Percentiles rank a stretch among this genome's conserved stretches.
These are phyloP conservation scores for Pseudogymnoascus sp. DNA, from an alignment of 2,329 filamentous ascomycete genomes.

Conservation along the genomic window DNA sequence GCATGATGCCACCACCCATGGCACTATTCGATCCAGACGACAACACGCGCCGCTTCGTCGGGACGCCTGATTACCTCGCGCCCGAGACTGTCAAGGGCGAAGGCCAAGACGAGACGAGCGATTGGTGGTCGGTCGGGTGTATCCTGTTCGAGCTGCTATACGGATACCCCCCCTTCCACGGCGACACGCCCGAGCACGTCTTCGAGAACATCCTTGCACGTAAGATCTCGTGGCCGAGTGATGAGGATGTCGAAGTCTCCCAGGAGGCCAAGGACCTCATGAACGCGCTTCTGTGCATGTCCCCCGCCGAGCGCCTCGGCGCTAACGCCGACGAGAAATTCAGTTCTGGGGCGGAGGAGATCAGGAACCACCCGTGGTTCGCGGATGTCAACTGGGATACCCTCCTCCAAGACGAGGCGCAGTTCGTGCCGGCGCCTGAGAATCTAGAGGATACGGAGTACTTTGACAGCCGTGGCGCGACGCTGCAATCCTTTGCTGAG, in stretches of 20 bases:
- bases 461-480: conserved; percentile 86
- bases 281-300: conserved; percentile 79
- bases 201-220: conserved; percentile 93
- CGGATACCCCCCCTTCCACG: conserved; percentile 90
- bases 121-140: conserved; percentile 99
- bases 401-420: conserved; percentile 86
- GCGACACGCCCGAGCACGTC: conserved; percentile 78
- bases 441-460: conserved; percentile 98
- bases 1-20: conserved; percentile 84
- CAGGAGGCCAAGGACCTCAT: conserved; percentile 89
- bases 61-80: conserved; percentile 92
- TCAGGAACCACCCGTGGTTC: conserved; percentile 86
- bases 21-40: conserved; percentile 93
- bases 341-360: conserved; percentile 78
- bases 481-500: conserved; percentile 83
- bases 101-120: conserved; percentile 93
- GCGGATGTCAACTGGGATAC: conserved; percentile 79
- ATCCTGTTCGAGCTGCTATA: conserved; percentile 96
- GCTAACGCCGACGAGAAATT: conserved; percentile 79
- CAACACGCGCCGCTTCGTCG: conserved; percentile 85
- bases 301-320: conserved; percentile 74
- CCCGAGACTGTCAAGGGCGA: conserved; percentile 94
- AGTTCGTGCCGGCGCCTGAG: conserved; percentile 86
- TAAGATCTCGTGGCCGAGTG: conserved; percentile 86
- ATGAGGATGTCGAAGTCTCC: conserved; percentile 70